Evolutionary conservation across 2,329 filamentous ascomycete genomes (phyloP).

Genomic region (Aspergillus luchuensis): DNA sequence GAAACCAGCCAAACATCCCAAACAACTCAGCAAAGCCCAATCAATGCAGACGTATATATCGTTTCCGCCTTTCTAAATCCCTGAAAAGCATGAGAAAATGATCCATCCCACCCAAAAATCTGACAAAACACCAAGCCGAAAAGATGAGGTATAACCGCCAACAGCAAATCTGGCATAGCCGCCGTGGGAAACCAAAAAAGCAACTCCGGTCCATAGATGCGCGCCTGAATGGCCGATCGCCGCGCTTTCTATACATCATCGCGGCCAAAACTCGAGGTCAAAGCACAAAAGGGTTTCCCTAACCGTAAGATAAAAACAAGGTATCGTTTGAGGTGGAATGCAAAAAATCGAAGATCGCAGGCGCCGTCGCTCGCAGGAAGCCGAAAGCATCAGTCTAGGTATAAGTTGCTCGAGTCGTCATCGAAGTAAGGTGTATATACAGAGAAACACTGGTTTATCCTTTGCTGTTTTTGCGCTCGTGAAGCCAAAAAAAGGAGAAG

Average conservation of each 20-base stretch:
- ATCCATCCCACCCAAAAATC: conserved; percentile 39
- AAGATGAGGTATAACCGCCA: conserved; percentile 26
- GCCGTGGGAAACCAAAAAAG: conserved; percentile 34
- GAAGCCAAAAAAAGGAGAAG: conserved; percentile 22
- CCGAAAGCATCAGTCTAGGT: conserved; percentile 40
- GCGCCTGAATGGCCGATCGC: conserved; percentile 38
- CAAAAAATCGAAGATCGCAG: conserved; percentile 43
- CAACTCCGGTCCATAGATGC: conserved; percentile 42
- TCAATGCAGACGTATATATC: conserved; percentile 50
- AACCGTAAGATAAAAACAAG: conserved; percentile 39
- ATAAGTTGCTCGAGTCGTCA: conserved; percentile 38
- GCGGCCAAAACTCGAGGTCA: conserved; percentile 35
- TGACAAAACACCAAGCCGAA: conserved; percentile 31
- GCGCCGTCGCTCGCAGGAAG: conserved; percentile 47
- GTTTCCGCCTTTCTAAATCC: conserved; percentile 48
- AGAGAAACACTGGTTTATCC: conserved; percentile 34
- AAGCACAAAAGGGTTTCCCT: conserved; percentile 36
- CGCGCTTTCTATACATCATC: conserved; percentile 45
- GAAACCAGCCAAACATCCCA: conserved; percentile 33
- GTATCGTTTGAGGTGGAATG: conserved; percentile 39
- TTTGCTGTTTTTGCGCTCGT: conserved; percentile 31
- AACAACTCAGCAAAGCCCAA: conserved; percentile 42
- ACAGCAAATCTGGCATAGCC: conserved; percentile 34
- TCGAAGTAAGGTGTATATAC: conserved; percentile 40
- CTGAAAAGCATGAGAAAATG: conserved; percentile 35